Base-by-base conservation (phyloP, 495 filamentous ascomycete species). In the Aspergillus saccharolyticus region DNA sequence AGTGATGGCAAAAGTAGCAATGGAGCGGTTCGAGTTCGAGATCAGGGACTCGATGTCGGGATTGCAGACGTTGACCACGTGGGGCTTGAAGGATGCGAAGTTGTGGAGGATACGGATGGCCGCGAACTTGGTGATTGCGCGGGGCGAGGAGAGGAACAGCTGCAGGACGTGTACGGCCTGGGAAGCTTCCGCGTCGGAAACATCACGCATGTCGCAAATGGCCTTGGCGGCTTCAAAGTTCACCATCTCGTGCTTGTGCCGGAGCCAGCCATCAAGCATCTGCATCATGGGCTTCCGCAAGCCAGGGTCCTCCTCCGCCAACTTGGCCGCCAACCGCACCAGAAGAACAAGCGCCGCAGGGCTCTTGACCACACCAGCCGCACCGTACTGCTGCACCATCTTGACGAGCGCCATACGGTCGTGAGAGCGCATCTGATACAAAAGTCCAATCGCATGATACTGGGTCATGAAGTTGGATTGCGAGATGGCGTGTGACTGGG, bases 211-310 rank as follows among this genome's bases (percentile, higher is more conserved):
- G 64, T 93, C 88, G 72, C 91, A 95, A 69, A 99, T 96, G 19
- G 93, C 90, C 79, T 97, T 97, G 20, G 94, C 95, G 52, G 94
- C 94, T 76, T 99, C 94, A 64, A 99, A 97, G 75, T 97, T 99
- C 71, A 98, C 95, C 95, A 99, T 97, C 67, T 99, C 94, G 68
- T 91, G 91, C 84, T 99, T 99, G 72, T 99, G 92, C 70, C 94
- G 84, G 66, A 96, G 82, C 92, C 91, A 96, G 64, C 92, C 90
- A 74, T 97, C 92, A 70, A 97, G 80, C 67, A 97, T 83, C 70
- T 89, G 83, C 83, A 95, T 90, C 92, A 96, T 96, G 57, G 89
- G 89, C 74, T 89, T 95, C 63, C 93, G 83, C 61, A 99, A 80
- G 58, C 89, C 84, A 19, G 80, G 79, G 66, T 99, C 94, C 63